Evolutionary conservation across 2,329 filamentous ascomycete genomes (phyloP), one percentile per base, ranked within the genome.

Genomic region (Diplodia intermedia): DNA sequence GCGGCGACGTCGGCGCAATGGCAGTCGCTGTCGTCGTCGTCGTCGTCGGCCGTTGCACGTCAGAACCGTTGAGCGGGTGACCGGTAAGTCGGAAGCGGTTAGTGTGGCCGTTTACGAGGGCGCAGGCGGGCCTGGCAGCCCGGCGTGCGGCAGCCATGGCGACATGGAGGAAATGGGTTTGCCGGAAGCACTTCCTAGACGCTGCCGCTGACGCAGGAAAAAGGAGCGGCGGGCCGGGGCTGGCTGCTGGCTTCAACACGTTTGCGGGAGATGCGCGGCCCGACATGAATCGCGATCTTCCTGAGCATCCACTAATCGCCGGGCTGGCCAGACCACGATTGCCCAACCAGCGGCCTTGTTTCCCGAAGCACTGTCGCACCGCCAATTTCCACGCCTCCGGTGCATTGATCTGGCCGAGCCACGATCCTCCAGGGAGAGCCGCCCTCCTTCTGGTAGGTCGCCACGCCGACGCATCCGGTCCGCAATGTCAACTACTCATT

Each of bases 221-320:
- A 61, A 61, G 57, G 57, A 61, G 57, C 40, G 57, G 33, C 57
- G 31, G 40, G 57, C 57, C 57, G 57, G 57, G 57, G 57, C 31
- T 61, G 57, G 40, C 57, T 33, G 40, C 57, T 50, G 57, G 57
- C 47, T 61, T 61, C 47, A 61, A 61, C 57, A 61, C 57, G 57
- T 26, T 33, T 43, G 57, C 57, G 57, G 57, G 57, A 61, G 57
- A 61, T 61, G 57, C 57, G 57, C 57, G 57, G 57, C 40, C 57
- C 57, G 57, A 61, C 57, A 61, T 61, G 57, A 61, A 61, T 61
- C 57, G 57, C 57, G 57, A 61, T 61, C 57, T 61, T 61, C 57
- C 20, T 15, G 40, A 49, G 57, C 57, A 61, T 43, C 40, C 57
- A 29, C 57, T 49, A 61, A 61, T 47, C 26, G 54, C 54, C 54